These are phyloP conservation scores for Annulohypoxylon truncatum DNA, from an alignment of 2,329 filamentous ascomycete genomes.

Conservation along the genomic window DNA sequence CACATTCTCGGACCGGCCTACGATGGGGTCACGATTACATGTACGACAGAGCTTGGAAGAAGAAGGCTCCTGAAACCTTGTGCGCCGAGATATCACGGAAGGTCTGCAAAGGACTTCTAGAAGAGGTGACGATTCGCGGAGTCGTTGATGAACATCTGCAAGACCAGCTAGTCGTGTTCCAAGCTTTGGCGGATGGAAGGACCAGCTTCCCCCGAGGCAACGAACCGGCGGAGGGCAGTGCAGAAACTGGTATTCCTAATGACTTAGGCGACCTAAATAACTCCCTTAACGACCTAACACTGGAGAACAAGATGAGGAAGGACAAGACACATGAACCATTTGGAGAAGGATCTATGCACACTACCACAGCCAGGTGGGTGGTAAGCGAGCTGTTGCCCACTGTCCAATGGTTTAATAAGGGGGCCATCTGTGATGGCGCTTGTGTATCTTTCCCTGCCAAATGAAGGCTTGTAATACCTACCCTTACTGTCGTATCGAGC, in stretches of 20 bases:
- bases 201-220: slow-evolving; percentile 58
- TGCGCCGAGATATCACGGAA: slow-evolving; percentile 56
- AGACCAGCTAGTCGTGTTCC: slow-evolving; percentile 71
- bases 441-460: slow-evolving; percentile 35
- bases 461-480: neutral
- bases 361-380: slow-evolving; percentile 71
- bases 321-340: slow-evolving; percentile 64
- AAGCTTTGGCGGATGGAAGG: slow-evolving; percentile 65
- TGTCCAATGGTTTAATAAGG: slow-evolving; percentile 57
- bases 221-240: slow-evolving; percentile 35
- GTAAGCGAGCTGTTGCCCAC: slow-evolving; percentile 61
- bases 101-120: slow-evolving; percentile 59
- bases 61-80: slow-evolving; percentile 53
- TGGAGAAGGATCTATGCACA: slow-evolving; percentile 66
- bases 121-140: slow-evolving; percentile 58
- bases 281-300: slow-evolving; percentile 39
- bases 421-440: slow-evolving; percentile 38
- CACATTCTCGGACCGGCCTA: slow-evolving; percentile 58
- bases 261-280: slow-evolving; percentile 13
- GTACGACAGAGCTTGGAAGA: slow-evolving; percentile 54
- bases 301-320: slow-evolving; percentile 47
- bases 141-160: slow-evolving; percentile 68
- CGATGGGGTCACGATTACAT: slow-evolving; percentile 63
- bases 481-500: neutral
- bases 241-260: slow-evolving; percentile 40